Evolutionary conservation across 2,329 filamentous ascomycete species (phyloP), one percentile per base, ranked within the genome.

Genomic region (Orbilia ellipsospora): DNA sequence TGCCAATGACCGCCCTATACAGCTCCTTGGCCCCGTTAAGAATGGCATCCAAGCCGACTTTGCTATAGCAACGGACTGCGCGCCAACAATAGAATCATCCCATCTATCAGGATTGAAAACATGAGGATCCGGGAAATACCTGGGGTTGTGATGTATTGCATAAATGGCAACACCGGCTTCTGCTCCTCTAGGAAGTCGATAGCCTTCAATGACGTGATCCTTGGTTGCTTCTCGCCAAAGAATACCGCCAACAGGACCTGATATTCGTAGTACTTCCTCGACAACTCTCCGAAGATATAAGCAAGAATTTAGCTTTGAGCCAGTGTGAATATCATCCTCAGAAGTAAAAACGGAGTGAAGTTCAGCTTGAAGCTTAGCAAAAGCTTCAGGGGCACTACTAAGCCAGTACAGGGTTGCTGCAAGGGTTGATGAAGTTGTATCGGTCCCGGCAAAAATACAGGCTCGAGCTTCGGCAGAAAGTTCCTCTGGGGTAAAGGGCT

Each of bases 11-110:
- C 92, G 92, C 0, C 90, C 90, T 63, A 92, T 90, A 80, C 90
- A 93, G 1, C 89, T 15, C 90, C 90, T 83, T 0, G 90, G 88
- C 0, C 90, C 90, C 73, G 91, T 84, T 55, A 87, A 89, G 79
- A 92, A 93, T 0, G 92, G 90, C 77, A 90, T 92, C 82, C 92
- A 94, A 0, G 91, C 91, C 40, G 85, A 85, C 62, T 90, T 87
- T 1, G 90, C 90, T 2, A 83, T 79, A 1, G 84, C 83, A 0
- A 87, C 83, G 60, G 82, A 45, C 28, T 31, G 28, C 7, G 28
- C 3, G 0, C 70, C 70, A 15, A 68, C 70, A 12, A 68, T 59
- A 8, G n/a, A 56, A 36, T 76, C 72, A 23, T 69, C 57, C 90
- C 90, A 92, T 23, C 90, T 86, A 83, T 91, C 89, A 0, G 90